phyloP scores from a whole-genome alignment of 202 grass and related monocot genomes.

The Zizania palustris region DNA sequence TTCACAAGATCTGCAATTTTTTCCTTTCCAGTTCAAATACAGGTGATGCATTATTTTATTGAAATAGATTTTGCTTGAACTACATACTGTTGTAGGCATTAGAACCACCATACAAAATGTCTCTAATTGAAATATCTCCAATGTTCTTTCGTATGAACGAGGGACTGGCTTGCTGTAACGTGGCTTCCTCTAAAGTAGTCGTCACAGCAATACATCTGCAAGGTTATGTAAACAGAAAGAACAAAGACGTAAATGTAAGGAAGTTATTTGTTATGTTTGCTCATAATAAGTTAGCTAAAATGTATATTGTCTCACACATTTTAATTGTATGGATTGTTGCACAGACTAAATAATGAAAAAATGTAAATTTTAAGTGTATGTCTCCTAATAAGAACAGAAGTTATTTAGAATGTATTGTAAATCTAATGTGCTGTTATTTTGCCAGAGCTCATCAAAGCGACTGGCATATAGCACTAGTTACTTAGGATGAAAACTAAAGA shows the following conservation, averaged over 20 bases:
- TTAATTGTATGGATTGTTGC: slow-evolving; percentile 22
- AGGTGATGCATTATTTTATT: slow-evolving; percentile 44
- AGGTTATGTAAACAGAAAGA: slow-evolving; percentile 30
- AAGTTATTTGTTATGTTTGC: no score
- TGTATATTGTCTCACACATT: slow-evolving; percentile 17
- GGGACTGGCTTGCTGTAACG: slow-evolving; percentile 66
- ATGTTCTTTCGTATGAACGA: slow-evolving; percentile 84
- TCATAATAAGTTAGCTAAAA: slow-evolving; percentile 12
- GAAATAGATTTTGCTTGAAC: slow-evolving; percentile 46
- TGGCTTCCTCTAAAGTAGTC: slow-evolving; percentile 80
- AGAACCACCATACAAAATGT: slow-evolving; percentile 92
- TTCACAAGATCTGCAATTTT: slow-evolving; percentile 2
- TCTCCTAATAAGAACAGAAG: slow-evolving; percentile 15
- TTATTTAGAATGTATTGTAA: not conserved
- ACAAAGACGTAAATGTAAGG: no score
- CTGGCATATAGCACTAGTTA: not conserved
- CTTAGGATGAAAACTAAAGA: slow-evolving; percentile 14
- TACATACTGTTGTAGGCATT: slow-evolving; percentile 83
- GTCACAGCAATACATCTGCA: slow-evolving; percentile 96
- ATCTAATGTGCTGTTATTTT: not conserved
- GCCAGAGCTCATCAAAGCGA: slow-evolving; percentile 7
- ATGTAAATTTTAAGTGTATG: not conserved
- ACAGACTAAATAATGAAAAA: not conserved
- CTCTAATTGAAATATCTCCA: slow-evolving; percentile 86
- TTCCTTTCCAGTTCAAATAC: slow-evolving; percentile 42